phyloP scores from a whole-genome alignment of 768 basidiomycete species.

The Hirschioporus abietinus region DNA sequence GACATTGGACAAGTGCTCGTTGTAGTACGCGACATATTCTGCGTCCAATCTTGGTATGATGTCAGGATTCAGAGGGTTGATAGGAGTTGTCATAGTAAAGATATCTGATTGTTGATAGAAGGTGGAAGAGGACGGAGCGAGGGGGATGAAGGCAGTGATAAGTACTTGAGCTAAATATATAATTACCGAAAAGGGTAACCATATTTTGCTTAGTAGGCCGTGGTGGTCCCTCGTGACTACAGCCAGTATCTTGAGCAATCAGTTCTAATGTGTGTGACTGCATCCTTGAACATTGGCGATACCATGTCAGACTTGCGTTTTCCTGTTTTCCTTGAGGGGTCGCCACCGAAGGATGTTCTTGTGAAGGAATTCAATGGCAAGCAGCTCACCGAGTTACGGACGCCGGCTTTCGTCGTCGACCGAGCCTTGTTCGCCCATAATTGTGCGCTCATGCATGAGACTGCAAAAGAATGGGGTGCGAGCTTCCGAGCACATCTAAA shows the following conservation, averaged over 20 bases:
- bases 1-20: constrained; percentile 38
- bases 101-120: not conserved
- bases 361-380: constrained; percentile 53
- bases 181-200: not conserved
- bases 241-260: constrained; percentile 3
- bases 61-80: constrained; percentile 56
- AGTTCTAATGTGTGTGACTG: constrained; percentile 5
- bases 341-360: constrained; percentile 44
- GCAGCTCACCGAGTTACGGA: constrained; percentile 52
- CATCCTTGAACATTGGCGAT: constrained; percentile 1
- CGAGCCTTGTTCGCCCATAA: constrained; percentile 66
- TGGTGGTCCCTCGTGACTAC: not conserved
- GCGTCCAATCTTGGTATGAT: constrained; percentile 55
- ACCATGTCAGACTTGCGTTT: constrained; percentile 14
- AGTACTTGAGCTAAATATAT: not conserved
- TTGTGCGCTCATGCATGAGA: constrained; percentile 66
- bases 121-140: not conserved
- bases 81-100: not conserved
- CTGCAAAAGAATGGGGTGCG: constrained; percentile 61
- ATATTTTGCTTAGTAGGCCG: not conserved
- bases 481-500: constrained; percentile 81
- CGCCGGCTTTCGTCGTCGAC: constrained; percentile 77
- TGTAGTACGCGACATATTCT: constrained; percentile 63
- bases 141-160: not conserved
- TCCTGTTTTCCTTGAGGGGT: not conserved